phyloP scores from a whole-genome alignment of 2,329 filamentous ascomycete genomes.

The Aspergillus quadrilineatus region DNA sequence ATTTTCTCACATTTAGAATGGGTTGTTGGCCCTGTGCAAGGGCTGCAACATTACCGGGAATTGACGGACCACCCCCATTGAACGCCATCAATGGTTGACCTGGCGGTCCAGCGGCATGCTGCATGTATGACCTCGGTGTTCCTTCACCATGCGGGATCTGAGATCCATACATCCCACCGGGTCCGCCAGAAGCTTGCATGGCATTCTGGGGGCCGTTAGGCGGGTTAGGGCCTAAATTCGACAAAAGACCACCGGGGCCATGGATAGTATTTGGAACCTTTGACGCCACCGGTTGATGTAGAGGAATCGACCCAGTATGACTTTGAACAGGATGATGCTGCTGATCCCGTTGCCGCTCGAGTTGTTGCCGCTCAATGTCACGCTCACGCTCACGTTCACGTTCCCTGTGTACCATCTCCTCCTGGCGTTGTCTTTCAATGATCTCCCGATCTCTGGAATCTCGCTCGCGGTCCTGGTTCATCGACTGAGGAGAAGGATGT shows the following conservation, averaged over 20 bases:
- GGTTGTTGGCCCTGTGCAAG: constrained; percentile 79
- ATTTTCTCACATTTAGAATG: constrained; percentile 63
- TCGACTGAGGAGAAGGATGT: constrained; percentile 42
- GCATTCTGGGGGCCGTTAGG: constrained; percentile 54
- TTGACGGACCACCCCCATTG: constrained; percentile 44
- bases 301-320: constrained; percentile 80
- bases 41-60: constrained; percentile 53
- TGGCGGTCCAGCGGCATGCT: constrained; percentile 58
- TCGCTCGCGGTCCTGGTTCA: constrained; percentile 48
- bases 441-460: constrained; percentile 58
- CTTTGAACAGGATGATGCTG: constrained; percentile 77
- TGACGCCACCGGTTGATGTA: constrained; percentile 91
- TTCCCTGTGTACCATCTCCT: constrained; percentile 58
- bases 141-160: constrained; percentile 62
- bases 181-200: constrained; percentile 59
- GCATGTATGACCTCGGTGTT: constrained; percentile 57
- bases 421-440: constrained; percentile 51
- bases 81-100: constrained; percentile 55
- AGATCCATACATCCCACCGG: constrained; percentile 67
- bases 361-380: constrained; percentile 53
- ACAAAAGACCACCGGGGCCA: constrained; percentile 83
- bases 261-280: constrained; percentile 79
- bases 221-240: constrained; percentile 65
- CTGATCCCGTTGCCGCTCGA: constrained; percentile 56
- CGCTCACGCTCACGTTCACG: constrained; percentile 54